Evolutionary conservation across 306 rosid genomes (phyloP), one percentile per base, ranked within the genome.

Genomic region (Delonix regia): DNA sequence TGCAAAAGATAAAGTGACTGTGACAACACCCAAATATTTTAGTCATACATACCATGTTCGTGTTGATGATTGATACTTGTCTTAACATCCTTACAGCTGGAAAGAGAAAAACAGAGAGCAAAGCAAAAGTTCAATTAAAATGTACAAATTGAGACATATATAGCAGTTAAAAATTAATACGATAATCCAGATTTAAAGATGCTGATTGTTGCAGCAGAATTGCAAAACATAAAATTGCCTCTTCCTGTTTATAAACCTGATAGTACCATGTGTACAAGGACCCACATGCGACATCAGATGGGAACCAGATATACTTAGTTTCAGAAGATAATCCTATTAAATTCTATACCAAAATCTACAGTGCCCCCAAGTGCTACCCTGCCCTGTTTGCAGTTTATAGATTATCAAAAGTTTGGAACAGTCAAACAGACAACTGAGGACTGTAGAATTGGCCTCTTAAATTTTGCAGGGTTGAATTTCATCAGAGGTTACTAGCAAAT

Each of bases 41-140:
- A 57, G 57, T 73, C 79, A 51, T 82, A 94, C 79, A 51, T 82
- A 94, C 98, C 94, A 83, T 72, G 87, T 71, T 75, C 89, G 49
- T 79, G 83, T 38, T 84, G 86, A 71, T 41, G 51, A 56, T 60
- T 74, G 56, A 73, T 60, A 64, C 44, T 69, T 75, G 87, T 10
- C 63, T 77, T 84, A 21, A 74, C 79, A 72, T 81, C 87, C 62
- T 76, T 78, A 73, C 90, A 86, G 81, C 86, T 83, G 34, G 68
- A 33, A 79, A 73, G 52, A 85, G 24, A 80, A 7, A 61, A 9
- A 60, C 0, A 1, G 61, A 71, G 24, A 33, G 8, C 59, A 5
- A 75, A 65, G 52, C 14, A 74, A 72, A 74, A 21, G 18, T 36
- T 72, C 72, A 74, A 76, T 57, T 45, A 72, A 39, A 74, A 59